Percentiles rank a stretch among this genome's conserved stretches.
Conservation (phyloP, 83 land plant species). For the Thuja plicata region DNA sequence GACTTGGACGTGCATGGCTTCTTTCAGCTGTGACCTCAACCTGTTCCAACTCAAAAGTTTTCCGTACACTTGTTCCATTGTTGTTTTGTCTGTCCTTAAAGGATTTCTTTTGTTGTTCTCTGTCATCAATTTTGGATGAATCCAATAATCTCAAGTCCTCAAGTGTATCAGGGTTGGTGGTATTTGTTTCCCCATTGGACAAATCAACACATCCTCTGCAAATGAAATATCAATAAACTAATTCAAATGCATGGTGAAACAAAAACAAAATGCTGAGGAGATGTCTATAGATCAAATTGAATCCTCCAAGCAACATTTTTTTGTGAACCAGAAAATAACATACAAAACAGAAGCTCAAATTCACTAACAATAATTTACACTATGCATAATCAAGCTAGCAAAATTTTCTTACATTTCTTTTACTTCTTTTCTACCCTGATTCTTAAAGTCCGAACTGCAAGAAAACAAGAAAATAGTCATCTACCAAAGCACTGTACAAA, state of each 20-base stretch:
- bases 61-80: not conserved
- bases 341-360: not conserved
- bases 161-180: not conserved
- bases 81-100: slow-evolving; percentile 10
- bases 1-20: slow-evolving; percentile 25
- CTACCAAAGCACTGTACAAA: not conserved
- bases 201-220: not conserved
- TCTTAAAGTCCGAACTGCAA: slow-evolving; percentile 11
- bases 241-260: not conserved
- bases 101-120: not conserved
- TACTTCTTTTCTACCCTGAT: slow-evolving; percentile 5
- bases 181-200: slow-evolving; percentile 2
- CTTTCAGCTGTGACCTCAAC: slow-evolving; percentile 15
- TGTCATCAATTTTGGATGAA: slow-evolving; percentile 2
- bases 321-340: not conserved
- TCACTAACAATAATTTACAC: not conserved
- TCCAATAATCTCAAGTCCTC: not conserved
- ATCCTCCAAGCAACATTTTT: not conserved
- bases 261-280: not conserved
- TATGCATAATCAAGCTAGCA: not conserved
- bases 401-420: slow-evolving; percentile 9
- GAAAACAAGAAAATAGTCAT: not conserved
- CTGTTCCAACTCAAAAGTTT: slow-evolving; percentile 14
- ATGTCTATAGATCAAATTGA: not conserved
- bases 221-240: not conserved